Percentiles rank a stretch among this genome's conserved stretches.
phyloP scores from a whole-genome alignment of 352 stramenopile genomes.

The Hyaloperonospora brassicae region DNA sequence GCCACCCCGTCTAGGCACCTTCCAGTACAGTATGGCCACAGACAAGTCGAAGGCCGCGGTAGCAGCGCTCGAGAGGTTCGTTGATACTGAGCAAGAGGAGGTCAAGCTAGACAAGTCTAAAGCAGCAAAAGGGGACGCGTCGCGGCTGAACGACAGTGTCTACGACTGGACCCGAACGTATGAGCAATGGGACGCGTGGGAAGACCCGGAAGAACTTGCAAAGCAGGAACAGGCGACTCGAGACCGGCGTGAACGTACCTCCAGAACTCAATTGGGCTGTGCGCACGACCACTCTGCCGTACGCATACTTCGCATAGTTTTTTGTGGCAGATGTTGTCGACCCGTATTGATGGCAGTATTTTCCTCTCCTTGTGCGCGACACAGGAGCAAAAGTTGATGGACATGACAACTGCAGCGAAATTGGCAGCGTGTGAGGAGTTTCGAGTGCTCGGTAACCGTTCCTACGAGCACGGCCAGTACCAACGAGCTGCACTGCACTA shows the following conservation, averaged over 20 bases:
- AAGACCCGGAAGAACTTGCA: conserved; percentile 73
- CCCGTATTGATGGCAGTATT: conserved; percentile 11
- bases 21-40: no score
- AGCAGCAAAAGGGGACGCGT: conserved; percentile 20
- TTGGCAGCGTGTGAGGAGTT: conserved; percentile 60
- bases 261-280: conserved; percentile 46
- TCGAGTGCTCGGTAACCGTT: conserved; percentile 54
- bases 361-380: background rate
- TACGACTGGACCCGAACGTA: conserved; percentile 79
- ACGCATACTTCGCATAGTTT: conserved; percentile 2
- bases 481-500: conserved; percentile 76
- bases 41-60: no score
- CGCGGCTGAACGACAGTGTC: conserved; percentile 12
- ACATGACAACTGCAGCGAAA: conserved; percentile 68
- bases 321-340: conserved; percentile 4
- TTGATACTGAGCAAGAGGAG: conserved; percentile 19
- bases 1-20: no score
- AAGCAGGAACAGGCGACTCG: conserved; percentile 51
- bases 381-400: conserved; percentile 79
- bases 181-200: conserved; percentile 70
- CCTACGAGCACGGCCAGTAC: conserved; percentile 75
- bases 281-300: conserved; percentile 81
- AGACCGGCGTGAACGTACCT: conserved; percentile 49
- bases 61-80: no score
- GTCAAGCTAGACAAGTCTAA: conserved; percentile 34